Evolutionary conservation across 345 rosid genomes (phyloP).

Genomic region (Sisymbrium altissimum): DNA sequence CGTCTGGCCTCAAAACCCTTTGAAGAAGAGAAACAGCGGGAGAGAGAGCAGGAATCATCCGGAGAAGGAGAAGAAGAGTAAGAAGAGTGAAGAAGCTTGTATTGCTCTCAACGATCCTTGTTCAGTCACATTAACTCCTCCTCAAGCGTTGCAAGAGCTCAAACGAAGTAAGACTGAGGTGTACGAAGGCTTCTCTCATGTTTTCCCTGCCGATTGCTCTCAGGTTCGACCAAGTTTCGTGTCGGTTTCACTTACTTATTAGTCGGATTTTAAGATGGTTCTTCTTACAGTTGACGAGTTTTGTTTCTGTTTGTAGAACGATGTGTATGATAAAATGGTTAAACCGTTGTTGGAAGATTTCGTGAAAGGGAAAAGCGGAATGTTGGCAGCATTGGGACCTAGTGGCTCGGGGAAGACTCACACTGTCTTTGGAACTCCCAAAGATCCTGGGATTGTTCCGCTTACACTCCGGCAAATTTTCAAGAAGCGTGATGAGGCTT

Average conservation of each 20-base stretch:
- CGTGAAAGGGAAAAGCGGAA: conserved; percentile 63
- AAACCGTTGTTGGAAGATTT: conserved; percentile 77
- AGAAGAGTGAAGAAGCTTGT: conserved; percentile 41
- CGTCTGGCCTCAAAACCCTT: conserved; percentile 59
- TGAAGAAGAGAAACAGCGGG: conserved; percentile 42
- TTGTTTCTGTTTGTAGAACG: conserved; percentile 40
- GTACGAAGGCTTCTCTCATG: conserved; percentile 80
- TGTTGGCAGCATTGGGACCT: conserved; percentile 89
- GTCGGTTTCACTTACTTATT: neutral
- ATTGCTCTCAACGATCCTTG: conserved; percentile 44
- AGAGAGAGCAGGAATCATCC: conserved; percentile 31
- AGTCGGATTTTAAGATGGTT: neutral
- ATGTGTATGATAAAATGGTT: conserved; percentile 70
- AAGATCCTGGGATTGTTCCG: conserved; percentile 82
- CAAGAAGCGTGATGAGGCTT: conserved; percentile 16
- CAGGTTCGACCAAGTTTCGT: conserved; percentile 45
- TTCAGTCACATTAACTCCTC: conserved; percentile 67
- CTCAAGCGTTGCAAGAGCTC: conserved; percentile 51
- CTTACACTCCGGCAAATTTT: conserved; percentile 61
- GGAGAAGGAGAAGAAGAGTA: conserved; percentile 32
- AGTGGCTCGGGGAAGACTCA: conserved; percentile 96
- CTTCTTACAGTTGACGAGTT: neutral
- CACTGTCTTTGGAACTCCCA: conserved; percentile 67
- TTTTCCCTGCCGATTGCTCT: conserved; percentile 58
- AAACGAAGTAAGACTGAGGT: conserved; percentile 74